Evolutionary conservation across 2,329 filamentous ascomycete genomes (phyloP), one percentile per base, ranked within the genome.

Genomic region (Fusarium zealandicum): DNA sequence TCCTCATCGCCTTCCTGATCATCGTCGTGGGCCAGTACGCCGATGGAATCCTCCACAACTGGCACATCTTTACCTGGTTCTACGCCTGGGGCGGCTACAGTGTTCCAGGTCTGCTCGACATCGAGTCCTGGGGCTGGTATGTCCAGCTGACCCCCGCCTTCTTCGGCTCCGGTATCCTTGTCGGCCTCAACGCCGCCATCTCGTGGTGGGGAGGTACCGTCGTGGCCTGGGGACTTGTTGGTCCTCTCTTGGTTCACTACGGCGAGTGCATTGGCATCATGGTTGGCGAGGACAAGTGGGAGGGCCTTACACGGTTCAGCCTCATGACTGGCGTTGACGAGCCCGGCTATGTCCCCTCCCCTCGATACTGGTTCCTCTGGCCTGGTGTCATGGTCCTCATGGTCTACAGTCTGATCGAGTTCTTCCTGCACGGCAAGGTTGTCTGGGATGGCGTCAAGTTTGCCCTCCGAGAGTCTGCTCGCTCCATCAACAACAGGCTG

Each of bases 41-140:
- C 22, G 73, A 80, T 12, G 84, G 84, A 14, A 82, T 86, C 51
- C 72, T 87, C 6, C 85, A 82, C 76, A 81, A 84, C 68, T 83
- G 81, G 81, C 80, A 81, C 57, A 69, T 79, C 56, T 80, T 81
- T 57, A 78, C 76, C 17, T 78, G 76, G 43, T 78, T 85, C 68
- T 83, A 77, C 66, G 79, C 81, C 62, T 85, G 82, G 82, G 74
- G 76, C 47, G 73, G 77, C 45, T 79, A 82, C 70, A 77, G 73
- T 36, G 82, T 79, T 57, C 69, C 69, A 13, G 81, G 81, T 0
- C 73, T 84, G 25, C 51, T 66, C 17, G 74, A 76, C 38, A 76
- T 82, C 14, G 82, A 86, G 70, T 84, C 80, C 70, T 87, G 84
- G 84, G 82, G 82, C 11, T 87, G 83, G 84, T 75, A 81, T 58